Percentiles rank a stretch among this genome's conserved stretches.
phyloP scores from a whole-genome alignment of 179 eudicot species.

The Silene noctiflora region DNA sequence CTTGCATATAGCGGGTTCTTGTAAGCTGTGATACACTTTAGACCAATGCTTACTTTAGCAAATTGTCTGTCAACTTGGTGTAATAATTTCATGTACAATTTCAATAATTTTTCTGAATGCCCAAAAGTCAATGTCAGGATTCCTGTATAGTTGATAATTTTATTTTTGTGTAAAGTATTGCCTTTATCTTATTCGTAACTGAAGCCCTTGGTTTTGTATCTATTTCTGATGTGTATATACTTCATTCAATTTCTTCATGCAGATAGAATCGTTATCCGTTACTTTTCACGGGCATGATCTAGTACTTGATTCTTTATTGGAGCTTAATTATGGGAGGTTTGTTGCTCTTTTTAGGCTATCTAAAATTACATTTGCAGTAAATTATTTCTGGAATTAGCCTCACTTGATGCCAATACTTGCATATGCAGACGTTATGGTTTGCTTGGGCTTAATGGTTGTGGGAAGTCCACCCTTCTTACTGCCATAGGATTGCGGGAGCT shows the following conservation, averaged over 20 bases:
- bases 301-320: slow-evolving; percentile 45
- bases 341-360: slow-evolving; percentile 3
- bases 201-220: neutral
- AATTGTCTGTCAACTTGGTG: neutral
- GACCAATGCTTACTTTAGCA: neutral
- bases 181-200: neutral
- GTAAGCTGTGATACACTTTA: neutral
- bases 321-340: slow-evolving; percentile 90
- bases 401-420: neutral
- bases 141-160: neutral
- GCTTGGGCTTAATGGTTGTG: slow-evolving; percentile 95
- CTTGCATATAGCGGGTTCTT: neutral
- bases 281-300: slow-evolving; percentile 96
- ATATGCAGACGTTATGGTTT: slow-evolving; percentile 79
- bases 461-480: slow-evolving; percentile 92
- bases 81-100: too few relatives aligned
- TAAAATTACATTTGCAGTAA: neutral
- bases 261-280: slow-evolving; percentile 94
- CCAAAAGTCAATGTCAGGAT: neutral
- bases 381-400: neutral
- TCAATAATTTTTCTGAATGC: neutral
- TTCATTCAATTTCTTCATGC: slow-evolving; percentile 27
- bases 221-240: neutral
- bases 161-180: neutral
- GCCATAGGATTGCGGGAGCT: slow-evolving; percentile 90